These are phyloP conservation scores for Leishmania braziliensis DNA, from an alignment of 208 protist species.

Conservation along the genomic window DNA sequence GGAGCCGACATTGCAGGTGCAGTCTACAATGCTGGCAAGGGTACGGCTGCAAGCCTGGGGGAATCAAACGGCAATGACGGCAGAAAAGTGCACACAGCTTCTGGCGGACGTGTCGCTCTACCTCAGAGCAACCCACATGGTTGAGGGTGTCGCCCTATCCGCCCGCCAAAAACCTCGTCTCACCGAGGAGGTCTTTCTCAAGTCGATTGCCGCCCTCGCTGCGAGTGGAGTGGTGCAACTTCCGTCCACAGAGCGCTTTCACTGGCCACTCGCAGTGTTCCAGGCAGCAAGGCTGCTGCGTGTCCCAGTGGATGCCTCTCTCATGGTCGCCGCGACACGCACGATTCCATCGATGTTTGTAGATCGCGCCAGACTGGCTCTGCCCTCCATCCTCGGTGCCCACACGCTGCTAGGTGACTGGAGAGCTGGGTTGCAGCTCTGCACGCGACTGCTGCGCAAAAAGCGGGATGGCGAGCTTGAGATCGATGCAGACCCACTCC, in stretches of 20 bases:
- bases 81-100: conserved; percentile 15
- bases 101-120: conserved; percentile 21
- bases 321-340: conserved; percentile 2
- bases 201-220: conserved; percentile 13
- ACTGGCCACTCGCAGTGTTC: conserved; percentile 37
- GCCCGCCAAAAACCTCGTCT: conserved; percentile 9
- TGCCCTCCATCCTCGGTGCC: conserved; percentile 21
- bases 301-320: conserved; percentile 25
- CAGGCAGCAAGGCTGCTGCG: conserved; percentile 22
- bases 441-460: conserved; percentile 30
- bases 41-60: conserved; percentile 16
- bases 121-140: conserved; percentile 20
- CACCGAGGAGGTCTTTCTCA: conserved; percentile 25
- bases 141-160: conserved; percentile 14
- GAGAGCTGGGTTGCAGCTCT: conserved; percentile 28
- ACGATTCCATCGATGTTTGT: conserved; percentile 18
- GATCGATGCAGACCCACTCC: neutral
- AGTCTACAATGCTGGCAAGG: too few relatives aligned
- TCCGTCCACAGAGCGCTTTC: conserved; percentile 22
- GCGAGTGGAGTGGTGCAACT: conserved; percentile 33
- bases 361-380: conserved; percentile 11
- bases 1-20: too few relatives aligned
- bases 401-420: conserved; percentile 38
- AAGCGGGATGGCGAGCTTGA: neutral
- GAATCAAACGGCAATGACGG: neutral